Evolutionary conservation across 1,139 yeast genomes (phyloP), one percentile per base, ranked within the genome.

Genomic region (Scheffersomyces illinoinensis): DNA sequence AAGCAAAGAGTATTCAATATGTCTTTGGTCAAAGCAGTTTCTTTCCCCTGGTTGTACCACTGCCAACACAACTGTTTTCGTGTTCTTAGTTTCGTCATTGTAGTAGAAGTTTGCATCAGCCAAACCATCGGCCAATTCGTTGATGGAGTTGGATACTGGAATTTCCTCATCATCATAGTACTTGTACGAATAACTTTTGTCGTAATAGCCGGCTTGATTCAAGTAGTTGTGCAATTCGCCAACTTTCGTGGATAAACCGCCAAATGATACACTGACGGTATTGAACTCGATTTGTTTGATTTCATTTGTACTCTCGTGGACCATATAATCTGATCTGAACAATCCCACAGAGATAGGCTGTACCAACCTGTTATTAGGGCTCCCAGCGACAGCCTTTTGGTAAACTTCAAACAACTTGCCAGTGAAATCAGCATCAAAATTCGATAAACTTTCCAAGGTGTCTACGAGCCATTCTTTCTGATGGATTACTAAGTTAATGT

Each of bases 261-360:
- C 98, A 78, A 95, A 95, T 0, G 98, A 93, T 1, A 95, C 97
- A 67, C 97, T 90, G 3, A 95, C 93, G 0, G 99, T 93, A 73
- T 95, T 95, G 77, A 93, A 95, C 71, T 95, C 99, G 57, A 95
- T 93, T 73, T 96, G 99, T 70, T 93, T 93, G 69, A 95, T 89
- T 43, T 75, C 74, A 33, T 72, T 67, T 33, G 74, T 73, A 17
- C 61, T 52, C 18, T 75, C 74, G 20, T 71, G 76, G 52, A 91
- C 81, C 87, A 95, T 87, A 68, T 93, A 95, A 69, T 95, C 99
- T 0, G 96, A 90, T 71, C 99, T 84, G 72, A 93, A 93, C 24
- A 95, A 75, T 0, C 98, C 98, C 56, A 93, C 79, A 0, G 93
- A 85, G 53, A 91, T 77, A 1, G 87, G 85, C 72, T 95, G 98